These are phyloP conservation scores for Backusella liffmaniae DNA, from an alignment of 192 early-diverging fungal species.

Conservation along the genomic window DNA sequence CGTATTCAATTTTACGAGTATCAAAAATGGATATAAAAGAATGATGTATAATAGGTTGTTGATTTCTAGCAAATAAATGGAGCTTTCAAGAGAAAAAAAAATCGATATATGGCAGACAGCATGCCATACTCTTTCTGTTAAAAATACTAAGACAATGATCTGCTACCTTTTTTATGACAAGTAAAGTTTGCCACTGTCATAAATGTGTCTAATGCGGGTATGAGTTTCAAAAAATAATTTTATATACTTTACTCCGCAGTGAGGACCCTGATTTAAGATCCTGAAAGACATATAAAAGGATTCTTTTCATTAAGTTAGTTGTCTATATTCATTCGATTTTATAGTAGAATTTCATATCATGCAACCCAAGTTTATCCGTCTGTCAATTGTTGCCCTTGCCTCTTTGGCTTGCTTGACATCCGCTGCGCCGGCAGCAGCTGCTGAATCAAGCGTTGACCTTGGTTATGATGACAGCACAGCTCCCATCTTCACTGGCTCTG, in stretches of 20 bases:
- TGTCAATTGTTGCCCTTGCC: neutral
- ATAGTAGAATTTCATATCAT: neutral
- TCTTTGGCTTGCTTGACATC: neutral
- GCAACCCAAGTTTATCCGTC: neutral
- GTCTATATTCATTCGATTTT: neutral
- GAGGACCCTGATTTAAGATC: neutral
- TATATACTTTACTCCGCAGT: neutral
- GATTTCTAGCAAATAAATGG: too few species aligned
- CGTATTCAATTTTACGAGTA: too few species aligned
- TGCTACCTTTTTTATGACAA: neutral
- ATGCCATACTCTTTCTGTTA: too few species aligned
- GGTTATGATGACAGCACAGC: neutral
- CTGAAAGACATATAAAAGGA: neutral
- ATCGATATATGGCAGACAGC: too few species aligned
- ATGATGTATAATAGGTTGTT: too few species aligned
- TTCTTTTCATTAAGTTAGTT: neutral
- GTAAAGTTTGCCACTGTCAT: neutral
- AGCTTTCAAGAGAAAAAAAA: too few species aligned
- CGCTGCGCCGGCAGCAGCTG: neutral
- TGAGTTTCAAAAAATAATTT: neutral
- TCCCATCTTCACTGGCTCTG: neutral
- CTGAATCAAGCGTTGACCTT: neutral
- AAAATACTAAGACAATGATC: too few species aligned
- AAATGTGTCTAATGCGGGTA: neutral
- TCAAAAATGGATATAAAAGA: too few species aligned